A percentile compares a stretch with the other conserved stretches of the same genome.
Evolutionary conservation across 495 filamentous ascomycete genomes (phyloP).

Genomic region (Penicillium mononematosum): DNA sequence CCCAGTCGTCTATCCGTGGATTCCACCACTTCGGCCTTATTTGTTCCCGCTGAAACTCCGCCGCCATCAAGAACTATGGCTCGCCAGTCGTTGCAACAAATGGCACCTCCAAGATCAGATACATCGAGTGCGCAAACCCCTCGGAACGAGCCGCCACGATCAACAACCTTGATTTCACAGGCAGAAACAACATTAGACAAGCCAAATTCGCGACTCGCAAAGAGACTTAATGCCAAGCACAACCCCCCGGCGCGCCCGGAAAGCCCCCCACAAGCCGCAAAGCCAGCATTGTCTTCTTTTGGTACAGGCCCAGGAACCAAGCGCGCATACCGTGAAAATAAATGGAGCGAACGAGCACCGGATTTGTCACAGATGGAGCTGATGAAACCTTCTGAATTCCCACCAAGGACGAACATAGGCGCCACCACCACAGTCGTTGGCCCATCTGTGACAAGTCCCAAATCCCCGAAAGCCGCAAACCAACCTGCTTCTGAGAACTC

Average conservation of each 20-base stretch:
- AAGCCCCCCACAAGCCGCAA: conserved; percentile 1
- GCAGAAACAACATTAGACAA: background rate
- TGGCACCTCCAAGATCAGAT: background rate
- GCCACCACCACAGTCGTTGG: conserved; percentile 2
- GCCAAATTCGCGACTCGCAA: background rate
- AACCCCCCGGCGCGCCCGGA: background rate
- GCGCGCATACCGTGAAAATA: background rate
- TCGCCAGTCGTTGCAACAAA: background rate
- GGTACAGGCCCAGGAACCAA: background rate
- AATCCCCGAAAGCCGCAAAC: background rate
- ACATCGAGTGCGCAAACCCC: background rate
- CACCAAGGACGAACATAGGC: conserved; percentile 10
- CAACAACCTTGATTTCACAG: background rate
- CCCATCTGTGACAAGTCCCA: background rate
- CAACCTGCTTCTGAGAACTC: background rate
- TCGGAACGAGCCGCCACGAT: background rate
- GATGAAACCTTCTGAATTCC: conserved; percentile 36
- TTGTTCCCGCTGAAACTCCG: background rate
- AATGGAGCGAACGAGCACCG: conserved; percentile 39
- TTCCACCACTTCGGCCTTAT: background rate
- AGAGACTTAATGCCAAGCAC: background rate
- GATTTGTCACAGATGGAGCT: conserved; percentile 45
- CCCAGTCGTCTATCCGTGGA: background rate
- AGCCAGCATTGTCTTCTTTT: background rate
- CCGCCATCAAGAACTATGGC: background rate